Conservation (phyloP, 176 grass and related monocot species). For the Typha latifolia region DNA sequence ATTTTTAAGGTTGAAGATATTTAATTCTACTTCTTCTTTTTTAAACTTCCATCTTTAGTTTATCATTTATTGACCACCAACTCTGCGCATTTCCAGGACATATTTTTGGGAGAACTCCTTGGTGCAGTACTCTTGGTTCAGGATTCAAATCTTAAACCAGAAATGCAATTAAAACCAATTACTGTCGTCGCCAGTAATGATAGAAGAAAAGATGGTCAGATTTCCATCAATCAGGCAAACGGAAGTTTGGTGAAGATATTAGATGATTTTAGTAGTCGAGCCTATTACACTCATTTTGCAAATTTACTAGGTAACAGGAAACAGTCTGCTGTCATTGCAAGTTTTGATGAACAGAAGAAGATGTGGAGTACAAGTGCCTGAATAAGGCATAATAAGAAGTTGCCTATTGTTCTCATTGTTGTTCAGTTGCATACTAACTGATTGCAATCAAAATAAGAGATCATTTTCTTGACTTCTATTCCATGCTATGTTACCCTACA, state of each 20-base stretch:
- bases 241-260: slow-evolving; percentile 40
- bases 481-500: too few relatives aligned
- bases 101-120: slow-evolving; percentile 76
- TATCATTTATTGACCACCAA: neutral
- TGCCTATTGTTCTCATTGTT: too few relatives aligned
- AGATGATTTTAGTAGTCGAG: slow-evolving; percentile 30
- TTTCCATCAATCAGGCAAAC: slow-evolving; percentile 16
- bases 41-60: neutral
- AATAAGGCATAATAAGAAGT: neutral
- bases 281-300: slow-evolving; percentile 45
- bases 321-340: slow-evolving; percentile 43
- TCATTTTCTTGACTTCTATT: too few relatives aligned
- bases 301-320: slow-evolving; percentile 33
- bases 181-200: slow-evolving; percentile 30
- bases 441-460: too few relatives aligned
- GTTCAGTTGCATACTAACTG: too few relatives aligned
- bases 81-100: slow-evolving; percentile 40
- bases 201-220: slow-evolving; percentile 35
- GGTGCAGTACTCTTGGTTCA: slow-evolving; percentile 68
- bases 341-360: slow-evolving; percentile 55
- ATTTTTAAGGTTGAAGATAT: neutral
- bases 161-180: slow-evolving; percentile 29
- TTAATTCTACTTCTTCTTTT: neutral
- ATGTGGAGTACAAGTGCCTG: slow-evolving; percentile 32
- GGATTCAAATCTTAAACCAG: slow-evolving; percentile 30